Conservation (phyloP, 306 rosid species). For the Acacia crassicarpa region DNA sequence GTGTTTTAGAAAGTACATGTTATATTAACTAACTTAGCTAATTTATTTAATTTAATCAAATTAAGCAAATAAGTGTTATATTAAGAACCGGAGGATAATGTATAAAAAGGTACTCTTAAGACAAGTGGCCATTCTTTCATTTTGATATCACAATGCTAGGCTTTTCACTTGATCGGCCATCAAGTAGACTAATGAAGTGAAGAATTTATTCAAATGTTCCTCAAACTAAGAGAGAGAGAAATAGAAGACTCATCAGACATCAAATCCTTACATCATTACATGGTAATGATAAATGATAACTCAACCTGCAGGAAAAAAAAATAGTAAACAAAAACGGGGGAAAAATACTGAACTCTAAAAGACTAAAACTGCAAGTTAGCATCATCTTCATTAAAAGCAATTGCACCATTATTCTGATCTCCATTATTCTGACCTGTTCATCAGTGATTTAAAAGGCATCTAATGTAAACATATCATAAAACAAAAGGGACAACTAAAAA, state of each 20-base stretch:
- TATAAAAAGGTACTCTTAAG: too few species aligned
- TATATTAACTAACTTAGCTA: too few species aligned
- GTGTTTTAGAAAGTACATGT: too few species aligned
- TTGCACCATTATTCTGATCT: too few species aligned
- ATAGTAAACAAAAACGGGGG: not conserved
- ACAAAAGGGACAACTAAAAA: not conserved
- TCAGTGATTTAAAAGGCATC: not conserved
- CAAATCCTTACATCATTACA: not conserved
- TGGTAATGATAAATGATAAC: not conserved
- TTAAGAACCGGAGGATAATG: accelerated
- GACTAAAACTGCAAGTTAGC: not conserved
- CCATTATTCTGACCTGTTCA: not conserved
- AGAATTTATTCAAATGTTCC: not conserved
- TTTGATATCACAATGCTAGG: not conserved
- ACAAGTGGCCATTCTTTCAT: too few species aligned
- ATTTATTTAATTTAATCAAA: too few species aligned
- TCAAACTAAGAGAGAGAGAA: not conserved
- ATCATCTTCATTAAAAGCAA: not conserved
- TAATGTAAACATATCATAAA: not conserved
- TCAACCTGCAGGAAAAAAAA: not conserved
- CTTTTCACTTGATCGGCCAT: not conserved
- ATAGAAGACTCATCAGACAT: not conserved
- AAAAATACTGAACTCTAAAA: not conserved
- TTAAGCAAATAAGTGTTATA: too few species aligned
- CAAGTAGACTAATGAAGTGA: not conserved